Conservation (phyloP, 768 basidiomycete genomes). For the Chalciporus pseudorubinellus region DNA sequence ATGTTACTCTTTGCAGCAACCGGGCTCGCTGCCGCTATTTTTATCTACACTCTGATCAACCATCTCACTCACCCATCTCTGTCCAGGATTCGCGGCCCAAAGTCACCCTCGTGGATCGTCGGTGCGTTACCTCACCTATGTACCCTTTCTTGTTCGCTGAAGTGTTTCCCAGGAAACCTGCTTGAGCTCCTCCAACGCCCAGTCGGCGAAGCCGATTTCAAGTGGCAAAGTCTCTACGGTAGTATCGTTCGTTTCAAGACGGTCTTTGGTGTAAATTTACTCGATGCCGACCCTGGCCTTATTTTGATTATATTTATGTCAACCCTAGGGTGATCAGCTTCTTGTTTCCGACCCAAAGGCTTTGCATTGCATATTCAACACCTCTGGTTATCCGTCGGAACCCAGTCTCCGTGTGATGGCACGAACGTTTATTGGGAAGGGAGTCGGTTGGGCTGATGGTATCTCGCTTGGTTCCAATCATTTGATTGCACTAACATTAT, state of each 20-base stretch:
- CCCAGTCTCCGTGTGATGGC: slow-evolving; percentile 19
- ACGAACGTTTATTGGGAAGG: slow-evolving; percentile 29
- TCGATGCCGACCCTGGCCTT: background rate
- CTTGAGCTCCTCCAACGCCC: no score
- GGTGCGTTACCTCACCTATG: slow-evolving; percentile 3
- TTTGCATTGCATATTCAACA: slow-evolving; percentile 41
- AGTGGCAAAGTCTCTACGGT: no score
- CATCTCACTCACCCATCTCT: no score
- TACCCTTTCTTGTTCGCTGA: slow-evolving; percentile 20
- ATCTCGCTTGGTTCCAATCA: slow-evolving; percentile 17
- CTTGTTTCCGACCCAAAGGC: no score
- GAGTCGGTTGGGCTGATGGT: slow-evolving; percentile 39
- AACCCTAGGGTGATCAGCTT: slow-evolving; percentile 42
- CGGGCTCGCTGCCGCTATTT: slow-evolving; percentile 5
- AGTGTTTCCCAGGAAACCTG: slow-evolving; percentile 24
- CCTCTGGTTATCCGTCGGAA: slow-evolving; percentile 40
- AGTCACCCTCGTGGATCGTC: slow-evolving; percentile 21
- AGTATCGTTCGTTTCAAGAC: no score
- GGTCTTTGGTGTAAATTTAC: slow-evolving; percentile 26
- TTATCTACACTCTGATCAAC: slow-evolving; percentile 6
- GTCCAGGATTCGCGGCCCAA: no score
- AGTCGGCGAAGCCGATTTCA: no score
- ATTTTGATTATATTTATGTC: slow-evolving; percentile 6
- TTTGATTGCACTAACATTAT: slow-evolving; percentile 4
- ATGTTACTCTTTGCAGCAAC: background rate